Evolutionary conservation across 805 yeast genomes (phyloP).

Genomic region (Starmerella tilneyi): DNA sequence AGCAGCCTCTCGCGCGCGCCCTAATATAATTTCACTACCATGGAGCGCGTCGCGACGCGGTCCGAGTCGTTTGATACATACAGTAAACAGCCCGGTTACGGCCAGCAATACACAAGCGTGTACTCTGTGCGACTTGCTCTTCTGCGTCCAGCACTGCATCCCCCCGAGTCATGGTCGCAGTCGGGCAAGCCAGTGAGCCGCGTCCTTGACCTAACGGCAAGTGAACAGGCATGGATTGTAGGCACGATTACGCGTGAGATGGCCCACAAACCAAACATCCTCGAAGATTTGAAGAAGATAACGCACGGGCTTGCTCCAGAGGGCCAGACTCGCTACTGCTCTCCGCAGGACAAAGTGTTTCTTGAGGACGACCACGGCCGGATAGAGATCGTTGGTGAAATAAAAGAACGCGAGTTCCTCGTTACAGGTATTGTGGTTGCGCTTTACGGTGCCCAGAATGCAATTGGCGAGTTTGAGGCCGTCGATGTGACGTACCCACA

Average conservation of each 20-base stretch:
- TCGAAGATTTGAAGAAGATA: conserved; percentile 57
- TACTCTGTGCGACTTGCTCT: conserved; percentile 44
- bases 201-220: conserved; percentile 53
- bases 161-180: conserved; percentile 47
- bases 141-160: conserved; percentile 40
- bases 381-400: conserved; percentile 54
- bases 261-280: conserved; percentile 73
- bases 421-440: conserved; percentile 90
- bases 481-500: conserved; percentile 66
- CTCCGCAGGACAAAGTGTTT: conserved; percentile 47
- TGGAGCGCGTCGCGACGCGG: conserved; percentile 15
- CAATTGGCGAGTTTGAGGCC: conserved; percentile 73
- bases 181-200: conserved; percentile 38
- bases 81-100: conserved; percentile 11
- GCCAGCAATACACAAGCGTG: conserved; percentile 47
- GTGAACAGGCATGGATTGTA: conserved; percentile 64
- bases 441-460: conserved; percentile 72
- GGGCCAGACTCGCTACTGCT: conserved; percentile 31
- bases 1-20: conserved; percentile 1
- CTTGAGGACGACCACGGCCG: conserved; percentile 92
- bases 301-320: conserved; percentile 23
- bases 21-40: background rate
- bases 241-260: conserved; percentile 82
- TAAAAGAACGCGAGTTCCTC: conserved; percentile 30
- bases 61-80: conserved; percentile 19